Evolutionary conservation across 2,329 filamentous ascomycete species (phyloP).

Genomic region (Colletotrichum sp.): DNA sequence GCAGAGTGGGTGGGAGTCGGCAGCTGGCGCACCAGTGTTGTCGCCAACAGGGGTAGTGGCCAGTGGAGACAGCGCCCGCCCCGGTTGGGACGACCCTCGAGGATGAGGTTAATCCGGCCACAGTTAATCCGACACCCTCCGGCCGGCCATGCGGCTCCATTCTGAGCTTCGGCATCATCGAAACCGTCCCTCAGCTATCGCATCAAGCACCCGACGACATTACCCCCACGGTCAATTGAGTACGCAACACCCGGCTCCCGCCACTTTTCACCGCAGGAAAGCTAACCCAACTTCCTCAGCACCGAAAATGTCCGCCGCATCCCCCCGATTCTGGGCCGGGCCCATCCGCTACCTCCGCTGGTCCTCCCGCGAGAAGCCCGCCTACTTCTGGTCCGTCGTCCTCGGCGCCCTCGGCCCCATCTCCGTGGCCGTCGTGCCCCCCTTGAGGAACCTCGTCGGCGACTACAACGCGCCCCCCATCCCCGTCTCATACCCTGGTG

Average conservation of each 20-base stretch:
- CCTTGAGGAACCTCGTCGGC: slow-evolving; percentile 74
- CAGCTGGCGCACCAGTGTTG: not conserved
- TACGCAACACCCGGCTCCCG: slow-evolving; percentile 15
- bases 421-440: slow-evolving; percentile 73
- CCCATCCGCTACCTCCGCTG: slow-evolving; percentile 88
- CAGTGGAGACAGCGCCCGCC: not conserved
- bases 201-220: slow-evolving; percentile 18
- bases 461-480: slow-evolving; percentile 75
- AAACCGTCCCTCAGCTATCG: not conserved
- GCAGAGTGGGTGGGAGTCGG: not conserved
- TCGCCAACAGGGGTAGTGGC: not conserved
- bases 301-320: slow-evolving; percentile 61
- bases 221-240: slow-evolving; percentile 38
- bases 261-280: not conserved
- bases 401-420: slow-evolving; percentile 78
- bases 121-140: not conserved
- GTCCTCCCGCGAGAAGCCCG: slow-evolving; percentile 86
- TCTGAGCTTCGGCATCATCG: slow-evolving; percentile 14
- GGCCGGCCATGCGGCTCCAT: not conserved
- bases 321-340: slow-evolving; percentile 81
- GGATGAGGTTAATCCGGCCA: not conserved
- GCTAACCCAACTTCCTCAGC: not conserved
- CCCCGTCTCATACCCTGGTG: slow-evolving; percentile 93
- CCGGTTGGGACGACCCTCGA: not conserved
- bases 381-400: slow-evolving; percentile 85